Conservation (phyloP, 768 basidiomycete genomes). For the Tephrocybe sp. region DNA sequence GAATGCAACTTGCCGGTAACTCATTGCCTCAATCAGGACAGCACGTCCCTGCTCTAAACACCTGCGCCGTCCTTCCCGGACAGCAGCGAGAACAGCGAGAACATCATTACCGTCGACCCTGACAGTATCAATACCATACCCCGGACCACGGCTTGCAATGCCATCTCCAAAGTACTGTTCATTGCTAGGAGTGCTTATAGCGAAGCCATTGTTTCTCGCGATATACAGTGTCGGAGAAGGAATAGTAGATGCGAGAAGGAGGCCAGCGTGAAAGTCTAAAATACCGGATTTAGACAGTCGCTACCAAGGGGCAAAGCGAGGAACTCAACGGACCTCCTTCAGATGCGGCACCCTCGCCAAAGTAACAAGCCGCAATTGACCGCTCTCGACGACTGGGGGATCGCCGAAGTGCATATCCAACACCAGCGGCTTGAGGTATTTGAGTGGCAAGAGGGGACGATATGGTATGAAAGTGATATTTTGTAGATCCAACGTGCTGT, state of each 20-base stretch:
- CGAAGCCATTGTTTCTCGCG: slow-evolving; percentile 86
- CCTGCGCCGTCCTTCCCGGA: slow-evolving; percentile 65
- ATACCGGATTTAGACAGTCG: slow-evolving; percentile 18
- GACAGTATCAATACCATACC: slow-evolving; percentile 88
- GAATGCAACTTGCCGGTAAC: slow-evolving; percentile 61
- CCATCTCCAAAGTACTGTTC: slow-evolving; percentile 94
- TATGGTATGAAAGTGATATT: slow-evolving; percentile 90
- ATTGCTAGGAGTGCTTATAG: slow-evolving; percentile 86
- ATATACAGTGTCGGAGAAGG: slow-evolving; percentile 73
- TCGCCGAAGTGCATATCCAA: slow-evolving; percentile 84
- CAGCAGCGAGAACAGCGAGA: slow-evolving; percentile 75
- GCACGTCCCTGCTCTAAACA: slow-evolving; percentile 79
- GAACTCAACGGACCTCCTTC: slow-evolving; percentile 60
- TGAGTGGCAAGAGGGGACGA: slow-evolving; percentile 93
- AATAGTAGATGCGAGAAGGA: slow-evolving; percentile 75
- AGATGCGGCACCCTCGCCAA: slow-evolving; percentile 92
- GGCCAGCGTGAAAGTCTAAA: slow-evolving; percentile 86
- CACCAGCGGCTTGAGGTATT: slow-evolving; percentile 92
- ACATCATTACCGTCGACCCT: slow-evolving; percentile 94
- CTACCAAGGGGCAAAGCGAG: background rate
- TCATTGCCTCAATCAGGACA: slow-evolving; percentile 87
- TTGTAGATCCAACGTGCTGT: slow-evolving; percentile 81
- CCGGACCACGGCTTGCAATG: slow-evolving; percentile 87
- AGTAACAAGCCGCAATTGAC: slow-evolving; percentile 84
- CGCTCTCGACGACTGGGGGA: slow-evolving; percentile 64